Conservation (phyloP, 169 alveolate species). For the Hepatocystis sp. region DNA sequence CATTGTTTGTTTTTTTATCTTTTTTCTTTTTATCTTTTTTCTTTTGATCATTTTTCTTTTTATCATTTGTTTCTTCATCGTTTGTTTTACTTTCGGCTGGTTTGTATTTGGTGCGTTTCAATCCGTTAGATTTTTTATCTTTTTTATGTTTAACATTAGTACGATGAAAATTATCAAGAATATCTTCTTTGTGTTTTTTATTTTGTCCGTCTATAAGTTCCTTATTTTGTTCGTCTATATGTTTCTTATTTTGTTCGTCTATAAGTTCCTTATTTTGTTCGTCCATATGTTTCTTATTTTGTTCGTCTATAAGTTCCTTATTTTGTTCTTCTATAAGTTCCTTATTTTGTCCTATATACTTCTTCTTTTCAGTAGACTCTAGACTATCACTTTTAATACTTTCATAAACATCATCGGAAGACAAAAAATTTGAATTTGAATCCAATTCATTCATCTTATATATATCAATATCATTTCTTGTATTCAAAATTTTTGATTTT, state of each 20-base stretch:
- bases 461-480: conserved; percentile 15
- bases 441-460: conserved; percentile 7
- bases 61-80: neutral
- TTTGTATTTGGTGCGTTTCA: neutral
- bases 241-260: neutral
- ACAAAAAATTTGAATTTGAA: neutral
- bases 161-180: neutral
- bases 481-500: conserved; percentile 22
- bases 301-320: neutral
- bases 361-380: too few species aligned
- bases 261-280: neutral
- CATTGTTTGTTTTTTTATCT: neutral
- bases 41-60: neutral
- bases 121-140: neutral
- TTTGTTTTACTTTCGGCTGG: too few species aligned
- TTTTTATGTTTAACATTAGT: neutral
- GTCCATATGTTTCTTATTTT: neutral
- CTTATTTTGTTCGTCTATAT: neutral
- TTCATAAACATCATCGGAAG: neutral
- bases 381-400: too few species aligned
- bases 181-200: neutral
- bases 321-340: neutral
- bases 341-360: too few species aligned
- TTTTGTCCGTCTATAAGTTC: neutral
- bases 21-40: neutral